Evolutionary conservation across 1,284 basidiomycete genomes (phyloP).

Genomic region (Irpex sp.): DNA sequence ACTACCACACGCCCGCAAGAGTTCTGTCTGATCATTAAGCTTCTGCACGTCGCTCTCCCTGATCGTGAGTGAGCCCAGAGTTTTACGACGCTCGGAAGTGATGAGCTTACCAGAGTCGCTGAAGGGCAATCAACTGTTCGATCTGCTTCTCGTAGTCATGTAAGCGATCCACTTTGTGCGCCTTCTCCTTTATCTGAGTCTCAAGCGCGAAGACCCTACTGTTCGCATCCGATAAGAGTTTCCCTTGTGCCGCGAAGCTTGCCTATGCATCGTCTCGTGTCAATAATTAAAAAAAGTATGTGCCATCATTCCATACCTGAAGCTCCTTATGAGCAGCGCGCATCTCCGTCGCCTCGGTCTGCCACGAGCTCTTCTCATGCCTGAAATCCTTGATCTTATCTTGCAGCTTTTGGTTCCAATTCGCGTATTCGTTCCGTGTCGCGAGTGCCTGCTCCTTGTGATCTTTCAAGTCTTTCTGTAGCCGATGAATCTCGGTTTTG

Average conservation of each 20-base stretch:
- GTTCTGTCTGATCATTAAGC: slow-evolving; percentile 60
- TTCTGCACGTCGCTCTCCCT: slow-evolving; percentile 74
- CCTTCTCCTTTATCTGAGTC: slow-evolving; percentile 65
- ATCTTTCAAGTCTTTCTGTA: slow-evolving; percentile 61
- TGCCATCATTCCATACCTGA: slow-evolving; percentile 35
- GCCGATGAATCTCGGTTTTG: slow-evolving; percentile 54
- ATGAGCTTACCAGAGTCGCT: slow-evolving; percentile 61
- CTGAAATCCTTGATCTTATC: slow-evolving; percentile 63
- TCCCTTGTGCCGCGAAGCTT: slow-evolving; percentile 63
- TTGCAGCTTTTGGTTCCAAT: slow-evolving; percentile 70
- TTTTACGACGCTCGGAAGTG: not conserved
- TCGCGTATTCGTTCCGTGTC: slow-evolving; percentile 63
- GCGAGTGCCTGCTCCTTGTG: slow-evolving; percentile 61
- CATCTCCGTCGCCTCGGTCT: slow-evolving; percentile 55
- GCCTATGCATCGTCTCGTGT: slow-evolving; percentile 39
- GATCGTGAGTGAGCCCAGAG: not conserved
- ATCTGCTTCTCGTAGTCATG: slow-evolving; percentile 73
- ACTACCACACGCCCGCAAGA: slow-evolving; percentile 51
- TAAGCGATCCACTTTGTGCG: slow-evolving; percentile 70
- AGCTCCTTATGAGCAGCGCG: slow-evolving; percentile 64
- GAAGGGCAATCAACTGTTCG: slow-evolving; percentile 65
- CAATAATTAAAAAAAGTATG: not conserved
- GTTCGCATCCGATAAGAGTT: slow-evolving; percentile 58
- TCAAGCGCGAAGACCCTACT: slow-evolving; percentile 58
- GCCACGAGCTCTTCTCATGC: slow-evolving; percentile 67